Evolutionary conservation across 495 filamentous ascomycete species (phyloP).

Genomic region (Penicillium antarcticum): DNA sequence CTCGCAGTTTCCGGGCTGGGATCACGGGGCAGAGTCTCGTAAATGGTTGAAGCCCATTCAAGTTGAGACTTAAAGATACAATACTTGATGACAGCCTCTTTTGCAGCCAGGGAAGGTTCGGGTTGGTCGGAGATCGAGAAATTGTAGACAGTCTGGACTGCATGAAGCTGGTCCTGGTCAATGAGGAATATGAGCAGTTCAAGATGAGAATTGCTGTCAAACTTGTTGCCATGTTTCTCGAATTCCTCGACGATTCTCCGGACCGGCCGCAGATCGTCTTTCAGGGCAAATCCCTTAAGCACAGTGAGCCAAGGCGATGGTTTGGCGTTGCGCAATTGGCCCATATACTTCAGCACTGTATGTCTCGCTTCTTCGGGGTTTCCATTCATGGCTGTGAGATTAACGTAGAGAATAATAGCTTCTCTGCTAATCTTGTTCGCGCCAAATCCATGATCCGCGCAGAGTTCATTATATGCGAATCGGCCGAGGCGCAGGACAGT

Average conservation of each 20-base stretch:
- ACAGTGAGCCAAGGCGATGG: constrained; percentile 56
- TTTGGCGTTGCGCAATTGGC: constrained; percentile 25
- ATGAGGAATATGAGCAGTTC: constrained; percentile 35
- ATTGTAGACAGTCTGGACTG: constrained; percentile 50
- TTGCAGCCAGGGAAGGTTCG: constrained; percentile 44
- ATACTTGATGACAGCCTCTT: constrained; percentile 49
- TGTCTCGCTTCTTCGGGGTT: constrained; percentile 56
- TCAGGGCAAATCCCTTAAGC: constrained; percentile 62
- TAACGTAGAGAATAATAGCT: constrained; percentile 50
- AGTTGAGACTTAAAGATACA: constrained; percentile 57
- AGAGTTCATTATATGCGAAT: constrained; percentile 53
- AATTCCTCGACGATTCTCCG: constrained; percentile 24
- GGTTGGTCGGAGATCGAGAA: constrained; percentile 45
- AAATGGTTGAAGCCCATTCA: constrained; percentile 61
- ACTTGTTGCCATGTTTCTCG: constrained; percentile 27
- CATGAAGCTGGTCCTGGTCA: constrained; percentile 32
- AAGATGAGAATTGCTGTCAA: constrained; percentile 37
- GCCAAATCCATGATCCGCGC: constrained; percentile 34
- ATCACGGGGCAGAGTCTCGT: constrained; percentile 53
- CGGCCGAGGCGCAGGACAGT: constrained; percentile 50
- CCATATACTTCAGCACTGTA: constrained; percentile 44
- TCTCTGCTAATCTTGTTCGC: constrained; percentile 31
- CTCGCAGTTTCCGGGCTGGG: constrained; percentile 59
- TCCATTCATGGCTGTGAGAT: constrained; percentile 55
- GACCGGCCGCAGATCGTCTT: constrained; percentile 52